Base-by-base conservation (phyloP, 148 eudicot species). In the Talinum fruticosum region DNA sequence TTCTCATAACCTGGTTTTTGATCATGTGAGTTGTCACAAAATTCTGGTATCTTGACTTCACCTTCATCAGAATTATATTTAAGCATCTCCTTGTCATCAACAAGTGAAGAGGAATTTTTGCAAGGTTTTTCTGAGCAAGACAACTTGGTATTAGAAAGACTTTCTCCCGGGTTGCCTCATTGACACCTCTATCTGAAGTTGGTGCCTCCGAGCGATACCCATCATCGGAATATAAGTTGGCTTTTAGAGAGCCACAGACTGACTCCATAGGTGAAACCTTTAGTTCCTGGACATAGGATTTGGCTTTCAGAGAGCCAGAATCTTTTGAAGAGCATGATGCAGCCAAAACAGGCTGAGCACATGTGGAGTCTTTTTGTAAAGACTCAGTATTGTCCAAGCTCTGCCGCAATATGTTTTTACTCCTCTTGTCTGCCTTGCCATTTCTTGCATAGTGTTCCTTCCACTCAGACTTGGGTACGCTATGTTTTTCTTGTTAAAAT, bases 211-310 rank as follows among this genome's bases (percentile, higher is more conserved):
- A 15, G 57, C 5, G 15, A 47, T 47, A 5, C 18, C 53, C 15
- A 12, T 47, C 53, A 47, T 72, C 77, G 29, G 75, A 67, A 29
- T 76, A 72, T 54, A 80, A 34, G 28, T 36, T 64, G 67, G 80
- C 86, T n/a, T n/a, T n/a, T n/a, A n/a, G n/a, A n/a, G n/a, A n/a
- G n/a, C n/a, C n/a, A n/a, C n/a, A n/a, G n/a, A n/a, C 99, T 68
- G 99, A 95, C 78, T 87, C 97, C 75, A 95, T 93, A 24, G 99
- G 99, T 15, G 99, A 93, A 76, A 90, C 89, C 87, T 90, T 91
- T 47, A 82, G 74, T 80, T 92, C 97, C 84, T 85, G 89, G 66
- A 73, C 32, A 76, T 74, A 84, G 53, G 86, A 75, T 79, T 80
- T 87, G 70, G 76, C 87, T 83, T 83, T 88, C 68, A 74, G 86